Evolutionary conservation across 116 monocot genomes (phyloP), one percentile per base, ranked within the genome.

Genomic region (Cymodocea nodosa): DNA sequence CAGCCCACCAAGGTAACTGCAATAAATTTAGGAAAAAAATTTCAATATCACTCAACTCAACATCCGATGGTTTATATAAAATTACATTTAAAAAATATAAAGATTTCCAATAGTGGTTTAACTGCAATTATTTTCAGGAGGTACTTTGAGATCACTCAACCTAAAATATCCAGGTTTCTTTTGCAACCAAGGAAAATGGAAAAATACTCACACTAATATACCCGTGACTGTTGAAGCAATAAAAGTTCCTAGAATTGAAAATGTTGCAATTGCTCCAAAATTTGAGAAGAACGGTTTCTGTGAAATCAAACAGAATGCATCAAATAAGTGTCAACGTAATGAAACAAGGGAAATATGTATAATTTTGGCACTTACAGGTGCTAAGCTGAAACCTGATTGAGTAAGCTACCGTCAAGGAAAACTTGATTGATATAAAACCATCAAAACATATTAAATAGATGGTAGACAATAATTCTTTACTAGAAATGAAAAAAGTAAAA

Each of bases 261-360:
- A 97, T 24, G 97, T 88, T 53, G 85, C 76, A 71, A 97, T 97
- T 9, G 97, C 97, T 52, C 97, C 97, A 82, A 97, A 97, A 72
- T 97, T 97, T 71, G 97, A 85, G 74, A 97, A 97, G 71, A 97
- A 97, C 23, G 97, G 97, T 91, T 97, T 97, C 97, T 97, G 82
- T 20, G 50, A 78, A 75, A 39, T 35, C 23, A 59, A 72, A 23
- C 60, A 64, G 14, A 34, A 65, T 24, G 62, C 30, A 75, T 70
- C 59, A 60, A 6, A 51, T 59, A 2, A 36, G 36, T 35, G 23
- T 48, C 17, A 23, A 49, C 40, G 15, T 11, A 48, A 64, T 50
- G 20, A 20, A 37, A 39, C 58, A 67, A 37, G 35, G 20, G 2
- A 44, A 35, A 70, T 15, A 48, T 40, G 12, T 22, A 56, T 35